These are phyloP conservation scores for Monosporascus sp. DNA, from an alignment of 2,329 filamentous ascomycete species.

Conservation along the genomic window DNA sequence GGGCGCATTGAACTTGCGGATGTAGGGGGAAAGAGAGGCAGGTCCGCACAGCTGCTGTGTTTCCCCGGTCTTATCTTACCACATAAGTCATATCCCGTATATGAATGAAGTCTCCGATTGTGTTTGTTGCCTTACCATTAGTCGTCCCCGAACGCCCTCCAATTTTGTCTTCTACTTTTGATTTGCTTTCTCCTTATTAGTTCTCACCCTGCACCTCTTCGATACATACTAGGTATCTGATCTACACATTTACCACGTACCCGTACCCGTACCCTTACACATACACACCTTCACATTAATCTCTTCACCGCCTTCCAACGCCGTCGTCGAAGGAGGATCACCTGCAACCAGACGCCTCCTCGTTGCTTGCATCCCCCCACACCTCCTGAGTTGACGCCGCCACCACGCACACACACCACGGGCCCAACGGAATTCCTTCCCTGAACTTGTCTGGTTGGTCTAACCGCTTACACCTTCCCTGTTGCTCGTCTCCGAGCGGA, in stretches of 20 bases:
- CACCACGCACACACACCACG: constrained; percentile 2
- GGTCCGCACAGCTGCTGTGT: background rate
- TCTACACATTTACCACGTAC: too few relatives aligned
- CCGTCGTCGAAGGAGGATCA: background rate
- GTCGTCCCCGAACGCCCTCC: background rate
- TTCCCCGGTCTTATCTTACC: background rate
- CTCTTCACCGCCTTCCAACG: background rate
- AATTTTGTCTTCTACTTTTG: background rate
- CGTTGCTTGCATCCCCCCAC: background rate
- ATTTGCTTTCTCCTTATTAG: background rate
- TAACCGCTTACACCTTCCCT: background rate
- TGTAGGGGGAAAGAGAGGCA: background rate
- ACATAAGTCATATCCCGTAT: too few relatives aligned
- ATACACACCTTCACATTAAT: background rate
- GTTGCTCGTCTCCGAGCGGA: background rate
- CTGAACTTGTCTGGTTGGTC: background rate
- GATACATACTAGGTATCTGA: too few relatives aligned
- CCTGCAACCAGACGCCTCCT: background rate
- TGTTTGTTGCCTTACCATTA: background rate
- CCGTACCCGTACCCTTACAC: background rate
- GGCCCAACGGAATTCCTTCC: background rate
- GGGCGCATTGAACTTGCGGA: background rate
- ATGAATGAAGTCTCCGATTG: too few relatives aligned
- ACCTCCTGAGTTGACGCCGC: background rate
- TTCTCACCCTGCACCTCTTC: background rate